Evolutionary conservation across 306 rosid genomes (phyloP).

Genomic region (Sicyos edulis): DNA sequence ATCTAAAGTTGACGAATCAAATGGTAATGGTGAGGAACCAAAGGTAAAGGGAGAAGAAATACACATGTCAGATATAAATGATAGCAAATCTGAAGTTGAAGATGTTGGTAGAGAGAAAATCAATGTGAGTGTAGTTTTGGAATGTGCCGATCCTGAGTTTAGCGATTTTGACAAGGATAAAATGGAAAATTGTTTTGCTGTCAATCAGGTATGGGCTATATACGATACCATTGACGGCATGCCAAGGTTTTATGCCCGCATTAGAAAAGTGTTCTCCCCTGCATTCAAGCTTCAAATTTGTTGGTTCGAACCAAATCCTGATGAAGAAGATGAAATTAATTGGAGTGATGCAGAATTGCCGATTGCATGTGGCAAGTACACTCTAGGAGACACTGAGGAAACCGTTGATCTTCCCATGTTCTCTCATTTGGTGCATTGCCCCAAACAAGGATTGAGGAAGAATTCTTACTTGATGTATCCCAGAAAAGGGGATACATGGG

Average conservation of each 20-base stretch:
- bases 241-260: constrained; percentile 81
- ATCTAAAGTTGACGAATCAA: constrained; percentile 21
- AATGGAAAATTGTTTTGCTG: constrained; percentile 41
- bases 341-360: constrained; percentile 57
- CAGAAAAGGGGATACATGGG: constrained; percentile 87
- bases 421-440: constrained; percentile 61
- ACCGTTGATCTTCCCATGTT: constrained; percentile 36
- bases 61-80: constrained; percentile 29
- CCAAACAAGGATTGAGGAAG: constrained; percentile 29
- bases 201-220: constrained; percentile 62
- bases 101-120: constrained; percentile 26
- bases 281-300: constrained; percentile 51
- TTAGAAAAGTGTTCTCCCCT: constrained; percentile 56
- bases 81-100: constrained; percentile 22
- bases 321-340: constrained; percentile 38
- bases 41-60: constrained; percentile 26
- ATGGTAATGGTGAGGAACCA: constrained; percentile 20
- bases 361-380: constrained; percentile 61
- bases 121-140: constrained; percentile 21
- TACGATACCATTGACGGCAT: constrained; percentile 57
- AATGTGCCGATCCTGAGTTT: constrained; percentile 69
- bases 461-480: constrained; percentile 52
- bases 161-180: constrained; percentile 55
- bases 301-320: constrained; percentile 71
- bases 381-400: constrained; percentile 33